These are phyloP conservation scores for Tilletia caries DNA, from an alignment of 1,284 basidiomycete genomes.

Conservation along the genomic window DNA sequence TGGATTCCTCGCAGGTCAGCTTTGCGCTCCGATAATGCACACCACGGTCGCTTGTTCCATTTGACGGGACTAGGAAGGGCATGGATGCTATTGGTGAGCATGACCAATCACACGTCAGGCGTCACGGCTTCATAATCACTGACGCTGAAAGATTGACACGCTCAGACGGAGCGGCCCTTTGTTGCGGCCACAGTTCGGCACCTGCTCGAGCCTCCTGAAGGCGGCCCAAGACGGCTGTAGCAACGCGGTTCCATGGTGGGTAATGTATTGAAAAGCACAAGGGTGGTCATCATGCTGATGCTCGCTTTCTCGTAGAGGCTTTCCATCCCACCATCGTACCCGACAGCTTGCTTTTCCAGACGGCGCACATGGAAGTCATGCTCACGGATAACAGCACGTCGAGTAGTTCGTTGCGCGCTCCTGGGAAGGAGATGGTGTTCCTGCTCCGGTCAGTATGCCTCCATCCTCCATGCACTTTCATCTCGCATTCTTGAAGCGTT, in stretches of 20 bases:
- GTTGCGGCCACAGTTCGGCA: slow-evolving; percentile 20
- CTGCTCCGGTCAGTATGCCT: slow-evolving; percentile 7
- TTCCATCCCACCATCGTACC: slow-evolving; percentile 17
- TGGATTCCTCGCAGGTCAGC: slow-evolving; percentile 88
- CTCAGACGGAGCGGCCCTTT: slow-evolving; percentile 22
- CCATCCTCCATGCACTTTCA: background rate
- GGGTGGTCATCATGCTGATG: background rate
- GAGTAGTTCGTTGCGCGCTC: too few species aligned
- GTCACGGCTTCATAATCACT: too few species aligned
- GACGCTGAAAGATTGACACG: background rate
- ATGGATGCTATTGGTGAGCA: slow-evolving; percentile 10
- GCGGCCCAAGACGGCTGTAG: slow-evolving; percentile 17
- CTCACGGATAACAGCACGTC: too few species aligned
- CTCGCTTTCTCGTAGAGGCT: slow-evolving; percentile 9
- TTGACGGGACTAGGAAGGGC: slow-evolving; percentile 27
- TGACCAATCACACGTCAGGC: too few species aligned
- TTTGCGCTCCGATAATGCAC: slow-evolving; percentile 28
- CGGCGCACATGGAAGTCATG: slow-evolving; percentile 22
- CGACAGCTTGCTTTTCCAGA: slow-evolving; percentile 10
- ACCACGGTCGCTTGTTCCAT: slow-evolving; percentile 18
- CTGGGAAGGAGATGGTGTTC: slow-evolving; percentile 17
- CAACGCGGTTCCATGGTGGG: slow-evolving; percentile 24
- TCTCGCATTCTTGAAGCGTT: background rate
- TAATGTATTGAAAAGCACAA: background rate
- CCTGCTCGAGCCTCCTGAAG: slow-evolving; percentile 13